Conservation (phyloP, 495 filamentous ascomycete species). For the Choiromyces venosus region DNA sequence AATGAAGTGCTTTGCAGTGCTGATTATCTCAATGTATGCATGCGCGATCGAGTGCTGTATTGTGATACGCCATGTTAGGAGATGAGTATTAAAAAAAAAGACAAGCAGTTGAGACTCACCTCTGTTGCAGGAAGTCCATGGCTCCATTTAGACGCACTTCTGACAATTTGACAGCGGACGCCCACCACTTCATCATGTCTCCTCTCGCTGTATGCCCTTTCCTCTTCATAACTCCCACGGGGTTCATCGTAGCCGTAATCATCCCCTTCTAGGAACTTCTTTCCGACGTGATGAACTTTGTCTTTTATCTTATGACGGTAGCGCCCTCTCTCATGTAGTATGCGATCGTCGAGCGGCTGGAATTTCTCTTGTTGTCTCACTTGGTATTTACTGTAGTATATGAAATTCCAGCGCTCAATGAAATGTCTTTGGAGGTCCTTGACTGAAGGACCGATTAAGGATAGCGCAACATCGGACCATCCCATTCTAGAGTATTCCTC, state of each 20-base stretch:
- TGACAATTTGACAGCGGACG: constrained; percentile 62
- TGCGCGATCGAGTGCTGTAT: constrained; percentile 72
- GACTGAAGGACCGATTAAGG: constrained; percentile 71
- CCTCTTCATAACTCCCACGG: constrained; percentile 23
- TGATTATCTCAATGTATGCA: constrained; percentile 79
- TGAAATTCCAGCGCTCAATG: constrained; percentile 87
- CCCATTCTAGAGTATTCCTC: constrained; percentile 81
- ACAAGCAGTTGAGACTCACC: background rate
- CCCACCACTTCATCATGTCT: constrained; percentile 44
- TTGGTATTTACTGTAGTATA: constrained; percentile 76
- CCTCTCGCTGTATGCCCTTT: constrained; percentile 10
- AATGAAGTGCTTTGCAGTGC: constrained; percentile 72
- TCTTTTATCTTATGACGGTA: constrained; percentile 32
- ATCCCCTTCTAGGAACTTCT: constrained; percentile 17
- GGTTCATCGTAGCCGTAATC: constrained; percentile 15
- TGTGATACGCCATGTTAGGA: constrained; percentile 48
- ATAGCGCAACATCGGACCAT: constrained; percentile 84
- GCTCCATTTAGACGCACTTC: constrained; percentile 47
- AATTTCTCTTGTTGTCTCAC: constrained; percentile 61
- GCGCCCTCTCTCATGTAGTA: constrained; percentile 25
- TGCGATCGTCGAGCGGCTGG: constrained; percentile 45
- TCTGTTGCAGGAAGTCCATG: constrained; percentile 40
- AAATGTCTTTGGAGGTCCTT: constrained; percentile 76
- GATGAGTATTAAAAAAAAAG: constrained; percentile 39
- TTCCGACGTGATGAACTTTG: constrained; percentile 27